Evolutionary conservation across 305 asterid species (phyloP).

Genomic region (Fraxinus ornus): DNA sequence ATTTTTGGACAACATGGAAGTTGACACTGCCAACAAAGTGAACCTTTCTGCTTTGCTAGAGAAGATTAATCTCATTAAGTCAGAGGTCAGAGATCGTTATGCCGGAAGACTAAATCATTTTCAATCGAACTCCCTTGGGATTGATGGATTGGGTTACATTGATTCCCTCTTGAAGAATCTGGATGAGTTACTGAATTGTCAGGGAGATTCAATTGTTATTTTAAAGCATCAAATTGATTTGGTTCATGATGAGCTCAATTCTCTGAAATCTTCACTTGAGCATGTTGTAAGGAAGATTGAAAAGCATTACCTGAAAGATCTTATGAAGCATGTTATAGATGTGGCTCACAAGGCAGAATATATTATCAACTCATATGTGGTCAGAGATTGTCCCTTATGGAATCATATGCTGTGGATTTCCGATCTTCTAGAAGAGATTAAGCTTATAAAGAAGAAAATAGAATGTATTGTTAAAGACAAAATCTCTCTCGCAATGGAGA

Average conservation of each 20-base stretch:
- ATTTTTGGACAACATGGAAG: not conserved
- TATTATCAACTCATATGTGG: not conserved
- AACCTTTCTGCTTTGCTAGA: not conserved
- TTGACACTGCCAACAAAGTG: not conserved
- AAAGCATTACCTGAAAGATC: not conserved
- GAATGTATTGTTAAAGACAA: not conserved
- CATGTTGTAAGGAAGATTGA: not conserved
- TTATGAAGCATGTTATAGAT: slow-evolving; percentile 7
- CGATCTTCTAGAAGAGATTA: not conserved
- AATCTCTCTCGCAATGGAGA: not conserved
- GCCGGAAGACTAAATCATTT: not conserved
- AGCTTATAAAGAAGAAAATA: not conserved
- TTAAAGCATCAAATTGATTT: slow-evolving; percentile 5
- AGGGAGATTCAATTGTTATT: not conserved
- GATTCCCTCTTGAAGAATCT: slow-evolving; percentile 13
- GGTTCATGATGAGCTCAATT: not conserved
- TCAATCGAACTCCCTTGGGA: not conserved
- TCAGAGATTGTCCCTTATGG: not conserved
- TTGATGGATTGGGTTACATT: not conserved
- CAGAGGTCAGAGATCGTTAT: not conserved
- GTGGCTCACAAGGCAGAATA: slow-evolving; percentile 21
- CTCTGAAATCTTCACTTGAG: not conserved
- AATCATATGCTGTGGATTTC: not conserved
- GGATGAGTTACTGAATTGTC: not conserved
- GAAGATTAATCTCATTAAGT: not conserved